Percentiles rank a stretch among this genome's conserved stretches.
Evolutionary conservation across 1,284 basidiomycete species (phyloP).

Genomic region (Rhodotorula glutinis): DNA sequence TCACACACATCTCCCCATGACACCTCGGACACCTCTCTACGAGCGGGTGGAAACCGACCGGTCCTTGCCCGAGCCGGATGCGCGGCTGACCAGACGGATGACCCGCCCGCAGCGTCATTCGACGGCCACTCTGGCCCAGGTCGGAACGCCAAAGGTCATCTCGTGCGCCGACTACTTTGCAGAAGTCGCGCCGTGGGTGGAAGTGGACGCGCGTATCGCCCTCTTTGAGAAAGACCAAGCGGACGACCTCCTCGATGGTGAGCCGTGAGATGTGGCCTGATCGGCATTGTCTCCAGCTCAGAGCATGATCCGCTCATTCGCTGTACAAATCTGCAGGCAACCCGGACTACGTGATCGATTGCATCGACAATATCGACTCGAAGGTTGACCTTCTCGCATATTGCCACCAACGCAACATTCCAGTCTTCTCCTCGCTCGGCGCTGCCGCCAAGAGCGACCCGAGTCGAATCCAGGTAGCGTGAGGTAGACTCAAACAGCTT

Average conservation of each 20-base stretch:
- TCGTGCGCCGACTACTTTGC: conserved; percentile 69
- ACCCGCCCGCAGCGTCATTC: conserved; percentile 63
- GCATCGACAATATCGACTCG: conserved; percentile 94
- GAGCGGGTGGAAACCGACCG: too few relatives aligned
- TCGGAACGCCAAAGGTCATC: conserved; percentile 89
- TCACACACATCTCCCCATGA: too few relatives aligned
- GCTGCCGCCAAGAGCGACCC: conserved; percentile 96
- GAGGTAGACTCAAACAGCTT: conserved; percentile 17
- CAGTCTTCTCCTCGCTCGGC: conserved; percentile 96
- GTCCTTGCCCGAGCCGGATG: too few relatives aligned
- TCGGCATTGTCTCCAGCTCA: too few relatives aligned
- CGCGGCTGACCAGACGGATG: not conserved
- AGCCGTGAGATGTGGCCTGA: too few relatives aligned
- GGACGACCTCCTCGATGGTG: conserved; percentile 65
- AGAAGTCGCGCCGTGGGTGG: conserved; percentile 65
- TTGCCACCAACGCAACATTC: conserved; percentile 70
- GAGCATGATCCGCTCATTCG: too few relatives aligned
- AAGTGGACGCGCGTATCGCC: conserved; percentile 77
- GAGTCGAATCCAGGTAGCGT: conserved; percentile 83
- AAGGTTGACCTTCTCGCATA: conserved; percentile 85
- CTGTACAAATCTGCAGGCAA: too few relatives aligned
- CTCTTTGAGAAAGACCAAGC: conserved; percentile 70
- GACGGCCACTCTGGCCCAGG: conserved; percentile 83
- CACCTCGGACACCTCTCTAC: too few relatives aligned
- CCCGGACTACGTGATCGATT: conserved; percentile 57